phyloP scores from a whole-genome alignment of 129 eudicot species.

The Kitagawia praeruptora region DNA sequence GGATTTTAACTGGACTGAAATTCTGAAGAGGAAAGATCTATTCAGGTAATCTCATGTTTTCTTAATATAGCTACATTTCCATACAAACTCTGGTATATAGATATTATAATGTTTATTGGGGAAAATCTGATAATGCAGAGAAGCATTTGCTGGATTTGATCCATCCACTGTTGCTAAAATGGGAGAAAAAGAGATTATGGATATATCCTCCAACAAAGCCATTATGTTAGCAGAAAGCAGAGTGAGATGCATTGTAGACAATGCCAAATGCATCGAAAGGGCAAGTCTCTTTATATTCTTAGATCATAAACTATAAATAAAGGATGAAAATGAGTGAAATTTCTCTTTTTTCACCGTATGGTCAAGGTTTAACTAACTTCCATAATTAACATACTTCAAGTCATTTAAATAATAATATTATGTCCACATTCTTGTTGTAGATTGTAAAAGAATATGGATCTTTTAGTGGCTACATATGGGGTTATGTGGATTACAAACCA shows the following conservation, averaged over 20 bases:
- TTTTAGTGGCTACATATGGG: conserved; percentile 92
- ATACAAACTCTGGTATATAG: background rate
- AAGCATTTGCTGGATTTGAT: conserved; percentile 83
- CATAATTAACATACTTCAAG: background rate
- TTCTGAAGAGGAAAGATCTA: conserved; percentile 61
- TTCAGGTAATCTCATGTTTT: conserved; percentile 40
- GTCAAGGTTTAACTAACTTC: background rate
- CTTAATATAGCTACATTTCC: background rate
- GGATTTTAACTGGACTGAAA: conserved; percentile 98
- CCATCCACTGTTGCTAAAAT: conserved; percentile 63
- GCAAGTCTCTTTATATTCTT: conserved; percentile 27
- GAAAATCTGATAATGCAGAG: conserved; percentile 30
- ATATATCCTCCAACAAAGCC: conserved; percentile 60
- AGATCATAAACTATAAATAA: background rate
- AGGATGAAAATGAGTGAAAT: background rate
- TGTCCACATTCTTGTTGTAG: conserved; percentile 22
- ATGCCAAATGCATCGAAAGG: conserved; percentile 86
- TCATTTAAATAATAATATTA: background rate
- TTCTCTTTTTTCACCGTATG: background rate
- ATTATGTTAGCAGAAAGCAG: conserved; percentile 77
- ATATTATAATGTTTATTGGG: background rate
- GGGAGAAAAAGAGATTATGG: conserved; percentile 71
- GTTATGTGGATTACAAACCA: conserved; percentile 73
- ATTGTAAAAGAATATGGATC: conserved; percentile 75
- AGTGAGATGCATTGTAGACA: conserved; percentile 83